phyloP scores from a whole-genome alignment of 129 eudicot species.

The Ambrosia artemisiifolia region DNA sequence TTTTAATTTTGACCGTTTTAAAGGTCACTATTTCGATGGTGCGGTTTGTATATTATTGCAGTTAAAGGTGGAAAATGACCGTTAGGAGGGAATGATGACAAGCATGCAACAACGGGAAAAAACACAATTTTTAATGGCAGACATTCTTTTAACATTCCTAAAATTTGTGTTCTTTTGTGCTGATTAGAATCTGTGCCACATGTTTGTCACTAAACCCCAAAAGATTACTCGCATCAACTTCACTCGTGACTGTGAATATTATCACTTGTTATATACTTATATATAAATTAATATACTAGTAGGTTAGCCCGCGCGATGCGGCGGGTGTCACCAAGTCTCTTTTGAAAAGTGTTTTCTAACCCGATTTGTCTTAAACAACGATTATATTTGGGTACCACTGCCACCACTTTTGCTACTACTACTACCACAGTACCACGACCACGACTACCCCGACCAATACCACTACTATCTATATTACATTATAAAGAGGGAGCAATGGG shows the following conservation, averaged over 20 bases:
- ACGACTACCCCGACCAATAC: no score
- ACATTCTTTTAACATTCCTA: slow-evolving; percentile 34
- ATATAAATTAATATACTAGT: no score
- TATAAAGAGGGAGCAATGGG: no score
- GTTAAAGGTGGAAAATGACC: slow-evolving; percentile 34
- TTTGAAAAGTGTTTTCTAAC: no score
- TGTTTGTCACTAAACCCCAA: slow-evolving; percentile 40
- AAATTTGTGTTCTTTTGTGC: slow-evolving; percentile 21
- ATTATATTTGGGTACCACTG: no score
- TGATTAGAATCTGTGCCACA: slow-evolving; percentile 26
- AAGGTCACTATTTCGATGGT: slow-evolving; percentile 7
- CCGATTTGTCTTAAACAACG: no score
- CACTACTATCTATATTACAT: no score
- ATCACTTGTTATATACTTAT: neutral
- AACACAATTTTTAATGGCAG: slow-evolving; percentile 23
- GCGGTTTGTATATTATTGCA: neutral
- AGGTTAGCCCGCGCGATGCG: no score
- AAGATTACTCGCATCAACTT: slow-evolving; percentile 14
- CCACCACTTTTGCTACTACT: no score
- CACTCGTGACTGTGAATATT: slow-evolving; percentile 54
- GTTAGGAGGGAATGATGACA: slow-evolving; percentile 35
- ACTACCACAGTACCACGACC: no score
- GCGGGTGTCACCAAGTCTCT: no score
- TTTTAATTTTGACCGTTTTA: slow-evolving; percentile 20
- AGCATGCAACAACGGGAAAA: slow-evolving; percentile 33